Percentiles rank a stretch among this genome's conserved stretches.
phyloP scores from a whole-genome alignment of 768 basidiomycete species.

The Russula foetens region DNA sequence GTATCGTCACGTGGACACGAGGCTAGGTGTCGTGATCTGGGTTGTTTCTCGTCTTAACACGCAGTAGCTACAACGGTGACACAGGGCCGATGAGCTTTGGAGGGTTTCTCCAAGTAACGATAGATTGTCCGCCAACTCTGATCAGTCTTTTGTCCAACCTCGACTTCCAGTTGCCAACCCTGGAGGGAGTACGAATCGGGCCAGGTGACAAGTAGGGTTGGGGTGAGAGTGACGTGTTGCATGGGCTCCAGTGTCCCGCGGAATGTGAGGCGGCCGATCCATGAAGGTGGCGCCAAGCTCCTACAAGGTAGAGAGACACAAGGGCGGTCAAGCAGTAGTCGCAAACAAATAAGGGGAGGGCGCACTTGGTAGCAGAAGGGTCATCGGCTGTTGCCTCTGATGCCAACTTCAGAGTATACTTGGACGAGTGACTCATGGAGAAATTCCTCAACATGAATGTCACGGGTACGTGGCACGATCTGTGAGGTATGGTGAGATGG shows the following conservation, averaged over 20 bases:
- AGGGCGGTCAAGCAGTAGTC: neutral
- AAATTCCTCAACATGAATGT: constrained; percentile 59
- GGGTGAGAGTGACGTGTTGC: constrained; percentile 34
- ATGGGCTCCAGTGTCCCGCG: constrained; percentile 50
- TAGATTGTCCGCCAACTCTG: constrained; percentile 30
- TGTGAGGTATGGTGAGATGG: constrained; percentile 25
- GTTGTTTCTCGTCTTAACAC: too few species aligned
- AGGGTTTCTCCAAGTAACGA: constrained; percentile 34
- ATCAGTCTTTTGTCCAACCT: constrained; percentile 39
- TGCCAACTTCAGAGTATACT: constrained; percentile 47
- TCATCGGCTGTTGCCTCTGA: constrained; percentile 20
- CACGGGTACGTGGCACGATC: constrained; percentile 47
- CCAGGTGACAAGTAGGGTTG: constrained; percentile 50
- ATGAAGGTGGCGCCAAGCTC: constrained; percentile 42
- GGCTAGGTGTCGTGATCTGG: too few species aligned
- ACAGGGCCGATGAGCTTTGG: constrained; percentile 24
- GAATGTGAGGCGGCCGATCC: constrained; percentile 59
- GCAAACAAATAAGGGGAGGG: neutral
- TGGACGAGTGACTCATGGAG: constrained; percentile 54
- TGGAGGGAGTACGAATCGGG: constrained; percentile 59
- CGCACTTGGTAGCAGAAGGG: constrained; percentile 21
- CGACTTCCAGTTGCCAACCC: constrained; percentile 62
- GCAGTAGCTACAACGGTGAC: constrained; percentile 29
- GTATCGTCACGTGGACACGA: too few species aligned
- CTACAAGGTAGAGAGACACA: constrained; percentile 26